Evolutionary conservation across 208 protist genomes (phyloP), one percentile per base, ranked within the genome.

Genomic region (Leptomonas pyrrhocoris): DNA sequence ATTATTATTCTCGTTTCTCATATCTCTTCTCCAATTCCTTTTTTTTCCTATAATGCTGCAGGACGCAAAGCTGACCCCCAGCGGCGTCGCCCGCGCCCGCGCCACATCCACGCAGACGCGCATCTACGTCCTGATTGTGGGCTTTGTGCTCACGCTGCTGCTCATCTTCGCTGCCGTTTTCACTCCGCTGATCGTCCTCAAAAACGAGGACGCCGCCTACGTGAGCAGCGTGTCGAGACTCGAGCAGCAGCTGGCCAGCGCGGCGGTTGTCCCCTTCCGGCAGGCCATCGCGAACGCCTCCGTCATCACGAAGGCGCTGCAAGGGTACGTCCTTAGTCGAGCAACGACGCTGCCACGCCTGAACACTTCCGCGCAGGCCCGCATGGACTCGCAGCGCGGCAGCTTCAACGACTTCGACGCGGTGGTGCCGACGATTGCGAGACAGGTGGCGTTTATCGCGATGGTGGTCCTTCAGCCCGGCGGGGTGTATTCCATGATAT

Each of bases 281-380:
- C 65, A n/a, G 15, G 48, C 30, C 55, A 61, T 89, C 34, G 74
- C 85, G 40, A 83, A 81, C 49, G 73, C 72, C 59, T 51, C 86
- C 27, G 69, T 73, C 0, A 31, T 67, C 0, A 45, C 77, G 6
- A 62, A 75, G 28, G 64, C 54, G n/a, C n/a, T 92, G 63, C 76
- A 82, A 51, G 84, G 84, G 25, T 80, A 87, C 68, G 73, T 88
- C 7, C 46, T 82, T 3, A 84, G 79, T n/a, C 38, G 21, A 4
- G 68, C 90, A 30, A 60, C 45, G 27, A 23, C 27, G n/a, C 48
- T 85, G 42, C 85, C 84, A 1, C 23, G 49, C 8, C 58, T 86
- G 23, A 77, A 71, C 55, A 62, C 34, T 11, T 40, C 69, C n/a
- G 36, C 68, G 1, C 43, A 65, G 3, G 60, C 36, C 5, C 74